Base-by-base conservation (phyloP, 192 early-diverging fungal genomes). In the Gaertneriomyces semiglobifer region DNA sequence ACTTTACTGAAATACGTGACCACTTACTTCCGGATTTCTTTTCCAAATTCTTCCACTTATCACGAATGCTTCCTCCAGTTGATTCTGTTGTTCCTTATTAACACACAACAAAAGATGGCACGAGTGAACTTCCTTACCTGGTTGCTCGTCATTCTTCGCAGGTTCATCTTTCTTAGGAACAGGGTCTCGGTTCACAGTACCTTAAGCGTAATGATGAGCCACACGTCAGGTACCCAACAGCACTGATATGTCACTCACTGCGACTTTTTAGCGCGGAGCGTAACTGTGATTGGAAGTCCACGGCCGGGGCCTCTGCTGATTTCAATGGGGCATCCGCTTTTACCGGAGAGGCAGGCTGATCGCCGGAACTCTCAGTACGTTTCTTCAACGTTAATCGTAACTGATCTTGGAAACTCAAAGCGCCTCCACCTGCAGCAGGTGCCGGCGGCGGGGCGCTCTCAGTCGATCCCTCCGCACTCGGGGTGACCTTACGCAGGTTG, bases 271-370 rank as follows among this genome's bases (percentile, higher is more conserved):
- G 46, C n/a, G 60, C 61, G 20, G 50, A 33, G 7, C 68, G 48
- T 10, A 70, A 44, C 43, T 70, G 68, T n/a, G 60, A 63, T 44
- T 70, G 68, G 53, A 70, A 70, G 44, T 70, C 68, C 58, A 68
- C 53, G 3, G 40, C 60, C 6, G 59, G 59, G 16, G 43, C 66
- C 38, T 6, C 44, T 39, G 18, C 45, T 38, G 56, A 58, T 42
- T 66, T 66, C 41, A 33, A 33, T 1, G 25, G 25, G 25, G 25
- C 25, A 33, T 33, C 25, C 25, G 25, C 25, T 33, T 33, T 50
- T 50, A 12, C 48, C 48, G 48, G 12, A 50, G 12, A 12, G 10
- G n/a, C 14, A 57, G 25, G 55, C 11, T 20, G 16, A 50, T 18
- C 48, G 2, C 48, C 48, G 16, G 48, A 12, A 20, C 44, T 25